These are phyloP conservation scores for Elymus sibiricus DNA, from an alignment of 176 grass and related monocot genomes.

Conservation along the genomic window DNA sequence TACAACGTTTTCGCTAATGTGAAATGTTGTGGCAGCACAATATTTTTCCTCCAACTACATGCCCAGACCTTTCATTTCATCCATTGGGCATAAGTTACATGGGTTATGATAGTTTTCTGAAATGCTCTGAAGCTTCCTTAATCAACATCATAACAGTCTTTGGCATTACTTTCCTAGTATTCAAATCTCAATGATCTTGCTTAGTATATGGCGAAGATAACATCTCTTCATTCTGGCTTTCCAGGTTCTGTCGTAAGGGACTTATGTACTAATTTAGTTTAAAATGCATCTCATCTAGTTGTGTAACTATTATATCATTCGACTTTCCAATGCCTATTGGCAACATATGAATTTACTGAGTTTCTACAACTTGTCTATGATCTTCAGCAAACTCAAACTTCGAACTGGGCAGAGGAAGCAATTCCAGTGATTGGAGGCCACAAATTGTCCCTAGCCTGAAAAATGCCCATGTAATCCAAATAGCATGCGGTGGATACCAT, in stretches of 20 bases:
- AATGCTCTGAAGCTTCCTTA: not conserved
- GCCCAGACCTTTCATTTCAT: not conserved
- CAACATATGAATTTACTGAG: not conserved
- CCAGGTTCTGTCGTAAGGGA: not conserved
- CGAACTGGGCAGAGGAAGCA: conserved; percentile 83
- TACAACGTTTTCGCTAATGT: not conserved
- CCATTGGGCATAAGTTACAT: not conserved
- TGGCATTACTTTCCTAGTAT: not conserved
- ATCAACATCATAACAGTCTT: not conserved
- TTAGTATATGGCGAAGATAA: not conserved
- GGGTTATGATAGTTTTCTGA: not conserved
- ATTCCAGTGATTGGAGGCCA: conserved; percentile 85
- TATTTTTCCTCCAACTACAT: not conserved
- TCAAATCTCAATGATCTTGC: not conserved
- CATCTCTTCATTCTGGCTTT: conserved; percentile 4
- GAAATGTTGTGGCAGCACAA: not conserved
- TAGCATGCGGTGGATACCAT: conserved; percentile 91
- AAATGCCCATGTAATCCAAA: conserved; percentile 56
- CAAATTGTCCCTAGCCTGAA: conserved; percentile 61
- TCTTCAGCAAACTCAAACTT: conserved; percentile 95
- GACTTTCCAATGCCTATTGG: not conserved
- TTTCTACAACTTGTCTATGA: not conserved
- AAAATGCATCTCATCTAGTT: not conserved
- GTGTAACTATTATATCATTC: not conserved
- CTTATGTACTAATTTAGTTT: conserved; percentile 4